phyloP scores from a whole-genome alignment of 164 flowering plant genomes.

The Magnolia changhungtana region DNA sequence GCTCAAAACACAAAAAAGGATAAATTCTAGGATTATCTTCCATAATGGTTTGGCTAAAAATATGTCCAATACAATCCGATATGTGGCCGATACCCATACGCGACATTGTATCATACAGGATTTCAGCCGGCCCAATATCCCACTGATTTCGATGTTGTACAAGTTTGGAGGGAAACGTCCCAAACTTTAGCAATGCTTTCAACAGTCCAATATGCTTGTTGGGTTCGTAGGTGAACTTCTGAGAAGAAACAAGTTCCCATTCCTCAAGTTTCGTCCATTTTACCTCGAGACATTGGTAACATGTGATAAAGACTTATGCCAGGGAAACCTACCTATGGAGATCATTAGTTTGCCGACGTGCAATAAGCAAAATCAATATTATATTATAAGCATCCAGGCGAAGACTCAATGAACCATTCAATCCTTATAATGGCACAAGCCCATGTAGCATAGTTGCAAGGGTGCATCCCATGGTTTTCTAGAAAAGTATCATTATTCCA shows the following conservation, averaged over 20 bases:
- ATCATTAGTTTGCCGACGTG: background rate
- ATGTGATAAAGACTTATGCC: background rate
- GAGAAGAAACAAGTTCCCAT: background rate
- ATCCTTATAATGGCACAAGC: background rate
- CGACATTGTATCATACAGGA: too few relatives aligned
- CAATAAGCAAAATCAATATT: background rate
- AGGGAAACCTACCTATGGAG: background rate
- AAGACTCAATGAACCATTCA: background rate
- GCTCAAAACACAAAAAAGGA: too few relatives aligned
- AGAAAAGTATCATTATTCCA: background rate
- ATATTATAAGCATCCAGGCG: background rate
- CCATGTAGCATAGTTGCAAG: background rate
- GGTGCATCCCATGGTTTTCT: background rate
- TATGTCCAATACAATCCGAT: too few relatives aligned
- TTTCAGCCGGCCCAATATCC: too few relatives aligned
- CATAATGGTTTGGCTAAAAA: too few relatives aligned
- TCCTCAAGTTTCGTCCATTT: background rate
- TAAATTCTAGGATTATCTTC: too few relatives aligned
- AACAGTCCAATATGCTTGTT: background rate
- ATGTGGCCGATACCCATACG: too few relatives aligned
- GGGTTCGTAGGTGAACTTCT: background rate
- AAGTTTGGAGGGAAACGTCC: too few relatives aligned
- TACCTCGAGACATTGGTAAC: background rate
- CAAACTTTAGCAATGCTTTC: too few relatives aligned
- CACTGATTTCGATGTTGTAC: too few relatives aligned